A percentile compares a stretch with the other conserved stretches of the same genome.
Conservation (phyloP, 1,139 yeast genomes). For the Protomyces arabidopsidicola region DNA sequence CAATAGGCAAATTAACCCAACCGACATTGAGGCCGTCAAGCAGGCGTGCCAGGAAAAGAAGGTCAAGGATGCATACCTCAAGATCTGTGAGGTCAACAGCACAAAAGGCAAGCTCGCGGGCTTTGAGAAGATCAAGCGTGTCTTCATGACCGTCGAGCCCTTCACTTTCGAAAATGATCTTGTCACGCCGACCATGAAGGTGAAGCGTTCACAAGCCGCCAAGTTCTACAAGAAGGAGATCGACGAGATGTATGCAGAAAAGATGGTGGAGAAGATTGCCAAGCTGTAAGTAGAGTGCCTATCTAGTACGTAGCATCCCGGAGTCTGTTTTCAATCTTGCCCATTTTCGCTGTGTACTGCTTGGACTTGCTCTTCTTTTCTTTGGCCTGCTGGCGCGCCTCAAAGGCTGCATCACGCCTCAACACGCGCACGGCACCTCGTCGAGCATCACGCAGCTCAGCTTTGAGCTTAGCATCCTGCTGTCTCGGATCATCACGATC, state of each 20-base stretch:
- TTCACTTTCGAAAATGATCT: conserved; percentile 59
- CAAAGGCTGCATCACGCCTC: conserved; percentile 81
- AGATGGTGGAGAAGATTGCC: conserved; percentile 10
- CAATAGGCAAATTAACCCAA: conserved; percentile 34
- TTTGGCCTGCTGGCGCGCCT: conserved; percentile 75
- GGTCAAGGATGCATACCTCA: conserved; percentile 39
- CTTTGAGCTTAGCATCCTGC: conserved; percentile 75
- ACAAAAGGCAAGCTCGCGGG: conserved; percentile 41
- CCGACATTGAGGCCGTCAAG: conserved; percentile 38
- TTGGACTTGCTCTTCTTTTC: conserved; percentile 71
- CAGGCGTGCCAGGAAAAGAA: conserved; percentile 37
- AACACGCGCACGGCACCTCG: conserved; percentile 84
- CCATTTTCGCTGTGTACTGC: conserved; percentile 86
- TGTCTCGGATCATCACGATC: conserved; percentile 77
- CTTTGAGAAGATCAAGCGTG: conserved; percentile 64
- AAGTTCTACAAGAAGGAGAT: conserved; percentile 47
- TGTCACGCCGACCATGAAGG: conserved; percentile 71
- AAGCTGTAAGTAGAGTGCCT: conserved; percentile 4
- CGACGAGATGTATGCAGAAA: conserved; percentile 54
- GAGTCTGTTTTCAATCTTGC: conserved; percentile 47
- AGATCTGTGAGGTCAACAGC: conserved; percentile 39
- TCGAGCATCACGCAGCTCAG: conserved; percentile 84
- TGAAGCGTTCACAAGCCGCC: conserved; percentile 58
- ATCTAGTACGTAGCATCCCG: conserved; percentile 6
- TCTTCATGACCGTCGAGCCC: conserved; percentile 59